Evolutionary conservation across 2,329 filamentous ascomycete genomes (phyloP).

Genomic region (Trichoderma koningiopsis): DNA sequence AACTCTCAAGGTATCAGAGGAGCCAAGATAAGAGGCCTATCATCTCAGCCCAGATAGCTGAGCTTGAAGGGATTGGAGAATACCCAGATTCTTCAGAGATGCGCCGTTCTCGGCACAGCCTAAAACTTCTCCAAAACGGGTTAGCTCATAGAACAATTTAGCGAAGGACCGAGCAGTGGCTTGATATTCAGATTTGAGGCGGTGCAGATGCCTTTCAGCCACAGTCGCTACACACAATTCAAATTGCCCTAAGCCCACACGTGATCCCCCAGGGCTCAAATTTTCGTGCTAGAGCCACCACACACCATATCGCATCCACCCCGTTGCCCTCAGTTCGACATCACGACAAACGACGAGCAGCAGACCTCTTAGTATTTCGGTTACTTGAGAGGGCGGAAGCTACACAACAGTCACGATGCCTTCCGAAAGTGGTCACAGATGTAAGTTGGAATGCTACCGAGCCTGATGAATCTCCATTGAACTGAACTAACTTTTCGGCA

Average conservation of each 20-base stretch:
- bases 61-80: background rate
- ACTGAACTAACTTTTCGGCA: slow-evolving; percentile 48
- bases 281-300: slow-evolving; percentile 38
- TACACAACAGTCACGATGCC: slow-evolving; percentile 71
- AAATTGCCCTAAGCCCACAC: slow-evolving; percentile 40
- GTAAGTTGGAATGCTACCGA: slow-evolving; percentile 58
- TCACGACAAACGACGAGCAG: slow-evolving; percentile 49
- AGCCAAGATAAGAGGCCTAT: background rate
- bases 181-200: slow-evolving; percentile 10
- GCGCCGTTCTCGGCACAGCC: background rate
- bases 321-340: slow-evolving; percentile 37
- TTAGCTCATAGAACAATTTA: slow-evolving; percentile 15
- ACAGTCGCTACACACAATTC: background rate
- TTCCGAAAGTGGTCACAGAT: slow-evolving; percentile 85
- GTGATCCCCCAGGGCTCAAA: slow-evolving; percentile 43
- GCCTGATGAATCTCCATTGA: background rate
- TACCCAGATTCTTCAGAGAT: background rate
- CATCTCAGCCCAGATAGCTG: background rate
- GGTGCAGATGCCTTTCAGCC: slow-evolving; percentile 15
- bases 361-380: slow-evolving; percentile 47
- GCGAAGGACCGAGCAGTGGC: background rate
- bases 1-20: background rate
- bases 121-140: slow-evolving; percentile 3
- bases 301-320: slow-evolving; percentile 44
- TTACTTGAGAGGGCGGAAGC: slow-evolving; percentile 51